phyloP scores from a whole-genome alignment of 2,329 filamentous ascomycete species.

The Pestalotiopsis sp. region DNA sequence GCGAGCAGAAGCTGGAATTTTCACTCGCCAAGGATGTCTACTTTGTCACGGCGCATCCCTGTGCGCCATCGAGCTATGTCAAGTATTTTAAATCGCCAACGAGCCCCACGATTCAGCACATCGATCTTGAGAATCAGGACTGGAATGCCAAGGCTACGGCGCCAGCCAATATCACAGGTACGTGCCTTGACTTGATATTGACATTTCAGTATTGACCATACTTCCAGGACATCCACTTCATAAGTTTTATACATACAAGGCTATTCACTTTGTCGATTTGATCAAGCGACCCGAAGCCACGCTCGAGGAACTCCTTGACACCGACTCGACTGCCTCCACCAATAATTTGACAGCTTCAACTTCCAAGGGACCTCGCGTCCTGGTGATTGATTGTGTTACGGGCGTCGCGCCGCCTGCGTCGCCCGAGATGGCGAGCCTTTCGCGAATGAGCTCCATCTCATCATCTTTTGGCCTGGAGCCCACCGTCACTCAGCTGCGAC shows the following conservation, averaged over 20 bases:
- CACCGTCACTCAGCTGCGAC: conserved; percentile 21
- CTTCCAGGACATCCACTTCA: conserved; percentile 61
- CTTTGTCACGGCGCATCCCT: conserved; percentile 69
- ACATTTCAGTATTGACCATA: background rate
- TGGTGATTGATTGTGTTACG: conserved; percentile 67
- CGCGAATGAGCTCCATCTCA: conserved; percentile 45
- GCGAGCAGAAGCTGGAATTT: conserved; percentile 42
- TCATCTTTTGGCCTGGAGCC: conserved; percentile 32
- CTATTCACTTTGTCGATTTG: conserved; percentile 60
- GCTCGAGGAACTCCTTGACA: conserved; percentile 49
- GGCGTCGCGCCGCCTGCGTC: conserved; percentile 47
- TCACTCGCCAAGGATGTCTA: conserved; percentile 59
- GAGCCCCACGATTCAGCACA: conserved; percentile 61
- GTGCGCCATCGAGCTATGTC: conserved; percentile 57
- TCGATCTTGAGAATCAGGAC: conserved; percentile 51
- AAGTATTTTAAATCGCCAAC: conserved; percentile 61
- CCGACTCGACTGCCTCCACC: conserved; percentile 32
- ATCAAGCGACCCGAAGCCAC: conserved; percentile 47
- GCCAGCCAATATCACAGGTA: conserved; percentile 50
- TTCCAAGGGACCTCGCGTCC: conserved; percentile 41
- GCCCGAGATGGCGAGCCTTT: conserved; percentile 47
- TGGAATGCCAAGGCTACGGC: conserved; percentile 45
- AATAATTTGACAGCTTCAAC: conserved; percentile 20
- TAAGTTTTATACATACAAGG: conserved; percentile 62
- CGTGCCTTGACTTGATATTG: conserved; percentile 14